Base-by-base conservation (phyloP, 495 filamentous ascomycete genomes). In the Podospora pseudoanserina region DNA sequence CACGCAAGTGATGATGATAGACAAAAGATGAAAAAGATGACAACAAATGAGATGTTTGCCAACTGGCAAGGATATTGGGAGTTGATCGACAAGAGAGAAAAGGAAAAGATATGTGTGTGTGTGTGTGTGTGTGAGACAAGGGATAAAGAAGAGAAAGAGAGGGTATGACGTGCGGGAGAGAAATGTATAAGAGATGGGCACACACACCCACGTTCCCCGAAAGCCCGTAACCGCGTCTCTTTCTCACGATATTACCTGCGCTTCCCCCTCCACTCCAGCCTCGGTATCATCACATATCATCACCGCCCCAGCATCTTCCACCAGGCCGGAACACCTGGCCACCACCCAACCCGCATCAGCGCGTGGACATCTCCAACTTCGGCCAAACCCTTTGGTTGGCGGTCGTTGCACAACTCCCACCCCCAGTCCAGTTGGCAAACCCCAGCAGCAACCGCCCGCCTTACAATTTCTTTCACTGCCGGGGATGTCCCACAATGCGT, bases 101-200 rank as follows among this genome's bases (percentile, higher is more conserved):
- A 58, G 18, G 5, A 44, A 28, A 65, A 49, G 7, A 16, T n/a
- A 18, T 9, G 27, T 54, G 26, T 26, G 32, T 32, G 30, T 32
- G 30, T 32, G 32, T 0, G 4, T 9, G 13, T 9, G 30, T 32
- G 30, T 32, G 30, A 5, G 30, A 32, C 30, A 32, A 32, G 30
- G 7, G 30, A 32, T 7, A 32, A 32, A 53, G 13, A 53, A 55
- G 13, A 55, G 57, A 64, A 30, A 63, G 55, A 67, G 60, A 64
- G n/a, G 55, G 32, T 39, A 34, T 60, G 34, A 61, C 39, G 39
- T 49, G 5, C 39, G 39, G 15, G 39, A 49, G 39, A 49, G 11
- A 49, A 49, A 49, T 11, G 15, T 16, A 49, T 49, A 49, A 49
- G 39, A 49, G 39, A 49, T 3, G 15, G 11, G 34, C 20, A 23